Percentiles rank a stretch among this genome's conserved stretches.
Conservation (phyloP, 257 asterid species). For the Rehmannia glutinosa region DNA sequence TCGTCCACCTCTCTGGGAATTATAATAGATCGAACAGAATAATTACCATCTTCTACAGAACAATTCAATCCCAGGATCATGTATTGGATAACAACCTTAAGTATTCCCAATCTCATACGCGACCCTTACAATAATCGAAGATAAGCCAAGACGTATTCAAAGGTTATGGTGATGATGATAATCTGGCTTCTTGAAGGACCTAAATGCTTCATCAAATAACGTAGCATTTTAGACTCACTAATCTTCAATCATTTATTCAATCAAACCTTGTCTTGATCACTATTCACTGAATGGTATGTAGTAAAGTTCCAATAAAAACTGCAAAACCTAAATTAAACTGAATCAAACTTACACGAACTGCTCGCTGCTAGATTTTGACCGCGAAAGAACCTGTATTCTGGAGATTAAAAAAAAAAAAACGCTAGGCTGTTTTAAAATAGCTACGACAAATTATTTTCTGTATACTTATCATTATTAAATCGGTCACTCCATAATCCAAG, state of each 20-base stretch:
- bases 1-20: not conserved
- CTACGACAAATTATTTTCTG: slow-evolving; percentile 14
- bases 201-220: not conserved
- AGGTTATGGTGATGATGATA: not conserved
- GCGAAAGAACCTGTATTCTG: no score
- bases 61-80: not conserved
- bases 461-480: slow-evolving; percentile 25
- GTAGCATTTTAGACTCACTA: no score
- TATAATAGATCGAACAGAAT: not conserved
- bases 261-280: not conserved
- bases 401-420: no score
- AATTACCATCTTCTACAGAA: not conserved
- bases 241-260: not conserved
- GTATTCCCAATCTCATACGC: not conserved
- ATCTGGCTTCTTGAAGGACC: not conserved
- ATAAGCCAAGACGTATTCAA: not conserved
- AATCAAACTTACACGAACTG: not conserved
- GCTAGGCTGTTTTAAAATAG: not conserved
- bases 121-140: not conserved
- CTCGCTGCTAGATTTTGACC: not conserved
- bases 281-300: not conserved
- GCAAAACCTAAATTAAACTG: not conserved
- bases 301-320: not conserved
- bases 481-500: slow-evolving; percentile 54
- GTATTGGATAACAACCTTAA: not conserved